Evolutionary conservation across 2,329 filamentous ascomycete species (phyloP).

Genomic region (Cyphellophora attinorum): DNA sequence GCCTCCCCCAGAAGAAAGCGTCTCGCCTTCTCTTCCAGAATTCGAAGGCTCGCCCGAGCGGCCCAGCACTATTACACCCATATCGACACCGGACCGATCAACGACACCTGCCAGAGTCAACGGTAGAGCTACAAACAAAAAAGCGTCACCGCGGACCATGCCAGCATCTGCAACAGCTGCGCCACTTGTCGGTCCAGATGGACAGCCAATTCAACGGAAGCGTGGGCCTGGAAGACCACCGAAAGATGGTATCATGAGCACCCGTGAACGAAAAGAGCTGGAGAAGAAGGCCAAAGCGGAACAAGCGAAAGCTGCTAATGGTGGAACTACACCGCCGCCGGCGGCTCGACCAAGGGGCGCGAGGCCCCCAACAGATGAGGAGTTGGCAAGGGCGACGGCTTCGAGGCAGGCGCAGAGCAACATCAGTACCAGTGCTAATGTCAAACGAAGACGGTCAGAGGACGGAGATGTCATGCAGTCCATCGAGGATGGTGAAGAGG

Average conservation of each 20-base stretch:
- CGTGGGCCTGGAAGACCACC: conserved; percentile 54
- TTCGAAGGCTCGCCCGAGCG: conserved; percentile 1
- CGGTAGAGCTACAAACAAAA: not conserved
- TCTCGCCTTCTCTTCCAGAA: conserved; percentile 6
- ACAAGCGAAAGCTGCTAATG: conserved; percentile 31
- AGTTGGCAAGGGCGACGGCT: conserved; percentile 21
- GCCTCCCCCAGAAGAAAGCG: conserved; percentile 9
- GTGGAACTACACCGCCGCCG: conserved; percentile 33
- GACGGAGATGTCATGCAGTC: conserved; percentile 34
- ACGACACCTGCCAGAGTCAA: conserved; percentile 5
- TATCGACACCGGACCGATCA: conserved; percentile 8
- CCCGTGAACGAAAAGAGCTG: conserved; percentile 48
- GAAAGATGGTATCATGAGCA: conserved; percentile 59
- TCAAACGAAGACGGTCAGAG: conserved; percentile 37
- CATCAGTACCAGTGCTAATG: conserved; percentile 39
- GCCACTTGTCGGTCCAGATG: conserved; percentile 11
- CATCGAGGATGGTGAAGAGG: conserved; percentile 24
- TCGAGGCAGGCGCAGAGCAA: conserved; percentile 36
- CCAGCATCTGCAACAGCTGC: conserved; percentile 5
- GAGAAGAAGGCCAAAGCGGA: conserved; percentile 44
- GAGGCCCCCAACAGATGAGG: conserved; percentile 20
- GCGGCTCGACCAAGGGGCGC: conserved; percentile 21
- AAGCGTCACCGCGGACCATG: conserved; percentile 2
- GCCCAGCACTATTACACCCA: conserved; percentile 6
- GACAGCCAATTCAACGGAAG: conserved; percentile 27